Conservation (phyloP, 352 stramenopile genomes). For the Pythium dissotocum region DNA sequence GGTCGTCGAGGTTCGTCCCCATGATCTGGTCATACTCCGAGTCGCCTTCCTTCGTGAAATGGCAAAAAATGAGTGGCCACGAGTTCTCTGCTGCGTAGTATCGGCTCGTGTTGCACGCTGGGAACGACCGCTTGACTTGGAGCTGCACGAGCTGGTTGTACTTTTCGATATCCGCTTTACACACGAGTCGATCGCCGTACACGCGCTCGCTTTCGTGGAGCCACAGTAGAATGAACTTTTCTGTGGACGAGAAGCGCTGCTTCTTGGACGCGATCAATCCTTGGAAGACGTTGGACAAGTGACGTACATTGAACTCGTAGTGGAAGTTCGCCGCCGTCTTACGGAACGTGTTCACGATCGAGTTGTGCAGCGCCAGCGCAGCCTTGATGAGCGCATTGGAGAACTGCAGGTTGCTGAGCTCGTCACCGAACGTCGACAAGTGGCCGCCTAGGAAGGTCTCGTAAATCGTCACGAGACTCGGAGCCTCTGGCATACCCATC, state of each 20-base stretch:
- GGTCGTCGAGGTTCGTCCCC: conserved; percentile 85
- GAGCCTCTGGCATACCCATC: conserved; percentile 93
- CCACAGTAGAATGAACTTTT: conserved; percentile 96
- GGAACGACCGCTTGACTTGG: conserved; percentile 94
- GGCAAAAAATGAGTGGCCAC: conserved; percentile 95
- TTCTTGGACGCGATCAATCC: conserved; percentile 93
- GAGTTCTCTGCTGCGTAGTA: conserved; percentile 95
- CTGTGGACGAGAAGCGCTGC: conserved; percentile 87
- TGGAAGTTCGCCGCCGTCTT: conserved; percentile 97
- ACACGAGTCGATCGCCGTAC: conserved; percentile 94
- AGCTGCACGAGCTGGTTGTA: conserved; percentile 94
- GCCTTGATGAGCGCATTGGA: conserved; percentile 92
- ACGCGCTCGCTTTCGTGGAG: conserved; percentile 96
- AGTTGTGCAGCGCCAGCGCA: conserved; percentile 90
- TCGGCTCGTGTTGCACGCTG: conserved; percentile 86
- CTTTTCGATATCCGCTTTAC: conserved; percentile 91
- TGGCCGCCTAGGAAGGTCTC: conserved; percentile 95
- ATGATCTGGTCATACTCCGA: conserved; percentile 93
- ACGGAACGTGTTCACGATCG: conserved; percentile 90
- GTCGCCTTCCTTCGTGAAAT: conserved; percentile 95
- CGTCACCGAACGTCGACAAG: conserved; percentile 88
- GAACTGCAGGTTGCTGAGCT: conserved; percentile 87
- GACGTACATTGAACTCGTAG: conserved; percentile 97
- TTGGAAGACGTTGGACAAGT: conserved; percentile 96
- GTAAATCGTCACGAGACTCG: conserved; percentile 95